These are phyloP conservation scores for Candida silvicultrix DNA, from an alignment of 805 yeast species.

Conservation along the genomic window DNA sequence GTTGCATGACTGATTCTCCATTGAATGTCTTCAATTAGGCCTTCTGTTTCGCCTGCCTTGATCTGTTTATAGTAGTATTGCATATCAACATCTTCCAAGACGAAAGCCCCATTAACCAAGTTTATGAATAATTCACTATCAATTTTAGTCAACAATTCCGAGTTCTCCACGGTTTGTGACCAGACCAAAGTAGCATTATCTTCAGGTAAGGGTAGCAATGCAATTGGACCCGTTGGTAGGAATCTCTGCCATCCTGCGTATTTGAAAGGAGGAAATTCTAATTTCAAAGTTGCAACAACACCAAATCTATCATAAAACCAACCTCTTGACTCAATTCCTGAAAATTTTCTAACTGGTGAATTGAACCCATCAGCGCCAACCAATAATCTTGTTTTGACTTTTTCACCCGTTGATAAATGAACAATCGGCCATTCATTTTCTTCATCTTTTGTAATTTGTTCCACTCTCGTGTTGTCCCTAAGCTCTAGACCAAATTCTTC, in stretches of 20 bases:
- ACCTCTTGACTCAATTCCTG: constrained; percentile 81
- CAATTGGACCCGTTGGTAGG: constrained; percentile 87
- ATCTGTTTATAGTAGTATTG: constrained; percentile 53
- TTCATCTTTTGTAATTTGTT: constrained; percentile 37
- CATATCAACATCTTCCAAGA: constrained; percentile 73
- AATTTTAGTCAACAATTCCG: constrained; percentile 53
- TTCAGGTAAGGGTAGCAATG: constrained; percentile 82
- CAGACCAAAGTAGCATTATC: constrained; percentile 90
- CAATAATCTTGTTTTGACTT: constrained; percentile 61
- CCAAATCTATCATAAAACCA: constrained; percentile 90
- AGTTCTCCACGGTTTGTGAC: constrained; percentile 77
- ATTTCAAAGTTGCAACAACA: constrained; percentile 81
- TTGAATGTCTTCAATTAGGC: constrained; percentile 58
- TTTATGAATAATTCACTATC: constrained; percentile 58
- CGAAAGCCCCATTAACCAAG: constrained; percentile 80
- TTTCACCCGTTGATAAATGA: constrained; percentile 56
- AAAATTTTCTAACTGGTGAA: constrained; percentile 82
- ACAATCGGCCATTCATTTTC: constrained; percentile 71
- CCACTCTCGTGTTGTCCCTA: constrained; percentile 63
- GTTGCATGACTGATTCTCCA: constrained; percentile 55
- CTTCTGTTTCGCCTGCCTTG: constrained; percentile 29
- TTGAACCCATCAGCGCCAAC: constrained; percentile 96
- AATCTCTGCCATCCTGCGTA: constrained; percentile 91
- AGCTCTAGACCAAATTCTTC: constrained; percentile 31
- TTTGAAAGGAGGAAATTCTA: constrained; percentile 66